These are phyloP conservation scores for Parastagonospora avenae DNA, from an alignment of 2,329 filamentous ascomycete species.

Conservation along the genomic window DNA sequence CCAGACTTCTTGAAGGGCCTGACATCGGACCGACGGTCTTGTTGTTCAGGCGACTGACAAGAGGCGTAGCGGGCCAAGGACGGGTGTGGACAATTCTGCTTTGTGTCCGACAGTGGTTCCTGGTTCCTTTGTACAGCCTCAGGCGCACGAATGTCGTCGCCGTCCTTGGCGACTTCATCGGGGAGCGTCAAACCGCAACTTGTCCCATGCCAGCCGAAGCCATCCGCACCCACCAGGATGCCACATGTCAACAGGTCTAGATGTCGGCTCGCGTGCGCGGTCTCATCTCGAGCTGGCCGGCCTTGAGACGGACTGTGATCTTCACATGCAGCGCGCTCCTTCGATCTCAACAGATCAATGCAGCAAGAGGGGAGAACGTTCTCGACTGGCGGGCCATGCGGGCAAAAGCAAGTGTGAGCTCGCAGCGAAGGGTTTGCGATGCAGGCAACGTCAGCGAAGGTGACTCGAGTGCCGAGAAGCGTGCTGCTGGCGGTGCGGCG, in stretches of 20 bases:
- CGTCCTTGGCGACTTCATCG: neutral
- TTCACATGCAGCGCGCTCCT: neutral
- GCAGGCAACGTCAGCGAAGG: constrained; percentile 13
- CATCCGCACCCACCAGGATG: neutral
- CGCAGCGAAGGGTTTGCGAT: neutral
- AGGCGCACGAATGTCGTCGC: neutral
- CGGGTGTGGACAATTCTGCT: no score
- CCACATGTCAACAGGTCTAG: constrained; percentile 1
- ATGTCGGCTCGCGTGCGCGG: neutral
- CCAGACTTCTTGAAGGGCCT: constrained; percentile 1
- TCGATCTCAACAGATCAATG: neutral
- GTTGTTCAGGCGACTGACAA: neutral
- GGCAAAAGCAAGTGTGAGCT: neutral
- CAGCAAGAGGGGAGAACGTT: constrained; percentile 2
- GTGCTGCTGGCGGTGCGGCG: no score
- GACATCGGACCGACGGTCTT: neutral
- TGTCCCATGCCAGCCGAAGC: neutral
- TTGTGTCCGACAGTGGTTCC: no score
- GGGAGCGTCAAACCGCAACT: neutral
- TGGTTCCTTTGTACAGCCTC: neutral
- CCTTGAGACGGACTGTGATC: neutral
- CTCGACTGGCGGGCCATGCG: constrained; percentile 2
- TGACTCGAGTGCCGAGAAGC: neutral
- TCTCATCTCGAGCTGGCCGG: neutral
- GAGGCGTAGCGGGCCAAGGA: no score